phyloP scores from a whole-genome alignment of 2,329 filamentous ascomycete genomes.

The Aspergillus sp. region DNA sequence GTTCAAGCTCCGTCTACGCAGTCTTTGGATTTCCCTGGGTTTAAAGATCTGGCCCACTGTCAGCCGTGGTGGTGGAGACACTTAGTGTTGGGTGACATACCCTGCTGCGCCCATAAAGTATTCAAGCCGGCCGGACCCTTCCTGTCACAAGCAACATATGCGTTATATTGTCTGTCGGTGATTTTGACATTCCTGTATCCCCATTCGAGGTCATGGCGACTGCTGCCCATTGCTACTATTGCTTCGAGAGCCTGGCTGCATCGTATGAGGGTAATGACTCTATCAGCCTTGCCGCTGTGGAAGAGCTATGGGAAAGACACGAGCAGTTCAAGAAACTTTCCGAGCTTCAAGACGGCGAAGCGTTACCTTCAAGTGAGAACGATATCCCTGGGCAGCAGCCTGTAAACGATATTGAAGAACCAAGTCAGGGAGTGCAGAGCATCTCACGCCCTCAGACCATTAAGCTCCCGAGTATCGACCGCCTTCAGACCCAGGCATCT shows the following conservation, averaged over 20 bases:
- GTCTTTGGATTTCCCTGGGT: slow-evolving; percentile 4
- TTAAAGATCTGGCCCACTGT: neutral
- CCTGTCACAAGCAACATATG: neutral
- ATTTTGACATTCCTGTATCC: neutral
- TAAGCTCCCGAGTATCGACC: slow-evolving; percentile 34
- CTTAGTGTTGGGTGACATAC: slow-evolving; percentile 2
- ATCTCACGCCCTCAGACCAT: slow-evolving; percentile 21
- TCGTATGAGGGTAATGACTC: slow-evolving; percentile 69
- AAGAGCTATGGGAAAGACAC: slow-evolving; percentile 65
- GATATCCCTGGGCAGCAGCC: slow-evolving; percentile 13
- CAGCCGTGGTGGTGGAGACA: slow-evolving; percentile 6
- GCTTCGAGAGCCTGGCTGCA: slow-evolving; percentile 83
- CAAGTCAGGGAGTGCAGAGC: neutral
- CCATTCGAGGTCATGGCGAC: slow-evolving; percentile 68
- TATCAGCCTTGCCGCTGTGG: slow-evolving; percentile 66
- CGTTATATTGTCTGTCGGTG: neutral
- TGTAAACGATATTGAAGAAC: slow-evolving; percentile 24
- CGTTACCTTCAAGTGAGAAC: slow-evolving; percentile 16
- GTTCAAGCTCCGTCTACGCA: slow-evolving; percentile 3
- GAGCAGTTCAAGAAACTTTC: slow-evolving; percentile 42
- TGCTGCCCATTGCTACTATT: slow-evolving; percentile 81
- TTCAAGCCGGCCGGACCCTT: neutral
- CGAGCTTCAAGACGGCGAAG: slow-evolving; percentile 25
- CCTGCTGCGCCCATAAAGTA: neutral
- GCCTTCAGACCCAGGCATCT: slow-evolving; percentile 38